Percentiles rank a stretch among this genome's conserved stretches.
Conservation (phyloP, 306 rosid genomes). For the Nissolia schottii region DNA sequence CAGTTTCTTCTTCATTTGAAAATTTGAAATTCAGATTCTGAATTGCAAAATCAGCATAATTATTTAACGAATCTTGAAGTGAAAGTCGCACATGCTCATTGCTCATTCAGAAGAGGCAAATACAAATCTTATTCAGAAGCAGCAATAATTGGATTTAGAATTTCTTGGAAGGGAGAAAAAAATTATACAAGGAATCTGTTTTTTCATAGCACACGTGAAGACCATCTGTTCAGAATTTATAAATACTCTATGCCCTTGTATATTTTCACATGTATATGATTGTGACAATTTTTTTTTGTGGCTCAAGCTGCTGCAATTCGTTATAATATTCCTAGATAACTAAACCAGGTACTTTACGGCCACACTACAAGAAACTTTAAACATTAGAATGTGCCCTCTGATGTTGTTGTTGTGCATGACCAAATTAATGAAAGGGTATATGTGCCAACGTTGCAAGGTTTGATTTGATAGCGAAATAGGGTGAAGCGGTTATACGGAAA, state of each 20-base stretch:
- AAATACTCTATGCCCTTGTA: neutral
- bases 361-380: neutral
- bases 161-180: neutral
- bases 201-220: neutral
- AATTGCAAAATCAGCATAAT: conserved; percentile 26
- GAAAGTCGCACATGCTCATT: conserved; percentile 33
- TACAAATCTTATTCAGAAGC: conserved; percentile 5
- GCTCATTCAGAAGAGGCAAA: conserved; percentile 12
- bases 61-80: conserved; percentile 29
- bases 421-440: neutral
- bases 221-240: neutral
- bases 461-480: conserved; percentile 32
- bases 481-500: conserved; percentile 20
- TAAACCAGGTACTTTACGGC: neutral
- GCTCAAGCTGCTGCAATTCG: neutral
- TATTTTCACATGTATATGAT: neutral
- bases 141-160: conserved; percentile 15
- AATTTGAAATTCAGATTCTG: too few species aligned
- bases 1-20: neutral
- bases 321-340: conserved; percentile 4
- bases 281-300: neutral
- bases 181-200: neutral
- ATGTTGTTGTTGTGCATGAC: conserved; percentile 5
- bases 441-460: conserved; percentile 25
- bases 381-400: neutral